Conservation (phyloP, 345 rosid genomes). For the Boechera stricta region DNA sequence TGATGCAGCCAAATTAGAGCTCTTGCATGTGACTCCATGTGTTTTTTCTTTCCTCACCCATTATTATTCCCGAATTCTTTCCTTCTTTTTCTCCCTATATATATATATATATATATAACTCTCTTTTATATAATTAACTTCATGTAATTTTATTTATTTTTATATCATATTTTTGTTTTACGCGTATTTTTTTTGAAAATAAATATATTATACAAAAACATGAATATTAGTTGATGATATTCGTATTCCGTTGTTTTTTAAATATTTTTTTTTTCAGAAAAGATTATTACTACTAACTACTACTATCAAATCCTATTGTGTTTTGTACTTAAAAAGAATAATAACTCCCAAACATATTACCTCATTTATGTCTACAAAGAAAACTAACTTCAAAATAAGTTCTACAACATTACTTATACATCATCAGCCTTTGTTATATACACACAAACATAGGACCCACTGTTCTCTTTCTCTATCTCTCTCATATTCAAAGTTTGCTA, state of each 20-base stretch:
- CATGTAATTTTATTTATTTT: not conserved
- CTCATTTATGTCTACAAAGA: not conserved
- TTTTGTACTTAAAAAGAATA: conserved; percentile 5
- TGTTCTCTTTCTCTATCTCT: conserved; percentile 27
- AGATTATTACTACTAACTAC: not conserved
- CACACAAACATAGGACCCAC: conserved; percentile 38
- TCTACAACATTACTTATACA: conserved; percentile 24
- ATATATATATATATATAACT: not conserved
- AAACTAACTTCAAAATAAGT: conserved; percentile 5
- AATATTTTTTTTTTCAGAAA: not conserved
- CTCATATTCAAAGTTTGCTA: conserved; percentile 25
- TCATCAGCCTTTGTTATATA: conserved; percentile 20
- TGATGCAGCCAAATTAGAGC: conserved; percentile 50
- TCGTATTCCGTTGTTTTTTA: not conserved
- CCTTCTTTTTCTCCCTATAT: conserved; percentile 2
- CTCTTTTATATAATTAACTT: not conserved
- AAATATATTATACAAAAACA: not conserved
- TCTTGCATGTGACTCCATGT: conserved; percentile 52
- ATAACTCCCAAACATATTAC: not conserved
- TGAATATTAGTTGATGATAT: not conserved
- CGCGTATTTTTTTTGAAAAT: not conserved
- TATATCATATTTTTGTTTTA: not conserved
- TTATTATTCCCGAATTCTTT: conserved; percentile 33
- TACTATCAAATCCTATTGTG: not conserved
- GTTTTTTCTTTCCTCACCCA: conserved; percentile 43